Conservation (phyloP, 139 green algal genomes). For the Coelastrella sp. region DNA sequence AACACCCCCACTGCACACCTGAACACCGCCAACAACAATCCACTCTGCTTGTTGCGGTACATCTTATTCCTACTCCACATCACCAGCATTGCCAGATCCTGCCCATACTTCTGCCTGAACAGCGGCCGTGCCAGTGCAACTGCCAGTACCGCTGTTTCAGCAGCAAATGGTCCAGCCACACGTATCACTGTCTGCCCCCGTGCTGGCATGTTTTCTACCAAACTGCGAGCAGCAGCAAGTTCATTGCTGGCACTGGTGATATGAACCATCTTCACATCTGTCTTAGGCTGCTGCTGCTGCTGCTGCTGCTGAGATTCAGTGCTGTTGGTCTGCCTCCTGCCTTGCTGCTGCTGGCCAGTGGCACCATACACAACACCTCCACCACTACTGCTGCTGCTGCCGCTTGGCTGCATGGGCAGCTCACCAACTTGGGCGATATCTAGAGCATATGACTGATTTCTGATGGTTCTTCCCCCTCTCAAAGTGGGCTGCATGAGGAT, state of each 20-base stretch:
- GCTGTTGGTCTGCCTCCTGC: neutral
- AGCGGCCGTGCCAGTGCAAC: slow-evolving; percentile 24
- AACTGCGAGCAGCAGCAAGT: slow-evolving; percentile 4
- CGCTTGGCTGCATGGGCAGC: slow-evolving; percentile 6
- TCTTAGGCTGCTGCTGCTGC: neutral
- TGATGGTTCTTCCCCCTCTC: neutral
- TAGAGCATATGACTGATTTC: slow-evolving; percentile 15
- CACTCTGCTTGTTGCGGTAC: neutral
- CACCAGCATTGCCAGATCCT: slow-evolving; percentile 20
- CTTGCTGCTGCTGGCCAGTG: neutral
- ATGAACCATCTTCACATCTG: slow-evolving; percentile 18
- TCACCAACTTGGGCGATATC: neutral
- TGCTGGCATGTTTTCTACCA: slow-evolving; percentile 43
- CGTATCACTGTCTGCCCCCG: slow-evolving; percentile 37
- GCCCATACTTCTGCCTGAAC: neutral
- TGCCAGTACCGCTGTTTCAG: slow-evolving; percentile 14
- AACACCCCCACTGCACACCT: neutral
- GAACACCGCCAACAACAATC: slow-evolving; percentile 32
- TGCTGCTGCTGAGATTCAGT: neutral
- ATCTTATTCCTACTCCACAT: slow-evolving; percentile 8
- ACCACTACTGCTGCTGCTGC: neutral
- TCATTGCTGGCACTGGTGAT: slow-evolving; percentile 42
- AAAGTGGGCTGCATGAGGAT: slow-evolving; percentile 42
- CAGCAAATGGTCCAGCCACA: slow-evolving; percentile 7
- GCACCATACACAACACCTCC: neutral